phyloP scores from a whole-genome alignment of 2,329 filamentous ascomycete species.

The Exserohilum turcica region DNA sequence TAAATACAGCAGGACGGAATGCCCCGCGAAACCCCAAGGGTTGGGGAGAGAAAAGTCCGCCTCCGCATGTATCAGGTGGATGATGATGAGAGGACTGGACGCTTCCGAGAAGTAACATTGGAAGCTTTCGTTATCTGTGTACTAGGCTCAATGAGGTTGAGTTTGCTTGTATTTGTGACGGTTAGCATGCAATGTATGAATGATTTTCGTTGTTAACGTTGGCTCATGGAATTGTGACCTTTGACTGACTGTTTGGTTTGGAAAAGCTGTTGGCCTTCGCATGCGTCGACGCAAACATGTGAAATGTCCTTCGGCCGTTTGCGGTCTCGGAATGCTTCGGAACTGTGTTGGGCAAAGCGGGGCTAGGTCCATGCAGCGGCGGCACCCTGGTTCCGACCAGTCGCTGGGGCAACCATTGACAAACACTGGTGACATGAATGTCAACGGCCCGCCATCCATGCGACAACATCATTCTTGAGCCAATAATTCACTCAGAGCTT shows the following conservation, averaged over 20 bases:
- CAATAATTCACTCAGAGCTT: conserved; percentile 5
- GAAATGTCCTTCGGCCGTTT: background rate
- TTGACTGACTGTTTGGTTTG: background rate
- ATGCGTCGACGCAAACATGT: too few relatives aligned
- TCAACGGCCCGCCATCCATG: conserved; percentile 10
- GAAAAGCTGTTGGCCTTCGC: background rate
- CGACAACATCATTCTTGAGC: conserved; percentile 8
- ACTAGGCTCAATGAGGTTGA: conserved; percentile 37
- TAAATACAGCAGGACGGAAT: conserved; percentile 37
- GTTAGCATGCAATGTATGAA: conserved; percentile 48
- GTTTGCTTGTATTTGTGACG: conserved; percentile 45
- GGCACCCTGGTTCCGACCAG: background rate
- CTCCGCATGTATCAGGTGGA: conserved; percentile 29
- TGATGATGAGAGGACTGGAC: conserved; percentile 24
- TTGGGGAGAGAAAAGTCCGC: conserved; percentile 18
- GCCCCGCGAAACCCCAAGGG: conserved; percentile 28
- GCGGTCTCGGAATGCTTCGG: background rate
- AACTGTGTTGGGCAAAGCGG: background rate
- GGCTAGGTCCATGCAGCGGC: conserved; percentile 1
- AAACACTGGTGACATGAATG: conserved; percentile 12
- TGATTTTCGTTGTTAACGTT: conserved; percentile 24
- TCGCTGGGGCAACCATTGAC: conserved; percentile 18
- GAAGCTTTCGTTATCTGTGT: conserved; percentile 35
- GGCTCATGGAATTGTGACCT: background rate
- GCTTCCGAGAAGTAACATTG: conserved; percentile 25